phyloP scores from a whole-genome alignment of 768 basidiomycete genomes.

The Pleurotus djamor region DNA sequence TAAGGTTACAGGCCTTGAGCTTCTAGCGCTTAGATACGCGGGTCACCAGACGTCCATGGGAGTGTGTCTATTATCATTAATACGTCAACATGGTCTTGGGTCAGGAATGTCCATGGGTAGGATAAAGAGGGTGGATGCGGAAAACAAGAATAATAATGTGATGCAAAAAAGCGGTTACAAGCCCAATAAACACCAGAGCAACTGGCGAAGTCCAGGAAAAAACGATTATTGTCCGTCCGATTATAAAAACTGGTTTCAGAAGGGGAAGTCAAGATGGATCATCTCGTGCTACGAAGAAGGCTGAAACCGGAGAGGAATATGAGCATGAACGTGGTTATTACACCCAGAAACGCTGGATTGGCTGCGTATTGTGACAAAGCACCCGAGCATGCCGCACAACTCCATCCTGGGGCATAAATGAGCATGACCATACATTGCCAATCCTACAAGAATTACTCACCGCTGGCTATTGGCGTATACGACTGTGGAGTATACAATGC shows the following conservation, averaged over 20 bases:
- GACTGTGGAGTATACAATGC: slow-evolving; percentile 78
- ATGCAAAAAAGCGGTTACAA: neutral
- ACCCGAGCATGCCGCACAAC: slow-evolving; percentile 46
- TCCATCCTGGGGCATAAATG: slow-evolving; percentile 43
- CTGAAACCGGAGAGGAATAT: slow-evolving; percentile 67
- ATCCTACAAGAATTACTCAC: slow-evolving; percentile 21
- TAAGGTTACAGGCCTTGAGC: neutral
- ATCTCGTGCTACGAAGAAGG: slow-evolving; percentile 35
- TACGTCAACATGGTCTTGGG: neutral
- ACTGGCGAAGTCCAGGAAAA: neutral
- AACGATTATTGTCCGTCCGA: neutral
- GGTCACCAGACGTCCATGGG: neutral
- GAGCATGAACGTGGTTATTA: slow-evolving; percentile 56
- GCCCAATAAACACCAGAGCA: neutral
- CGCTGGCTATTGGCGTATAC: slow-evolving; percentile 65
- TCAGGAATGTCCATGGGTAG: neutral
- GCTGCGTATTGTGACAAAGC: slow-evolving; percentile 30
- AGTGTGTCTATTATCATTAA: slow-evolving; percentile 1
- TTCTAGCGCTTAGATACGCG: too few relatives aligned
- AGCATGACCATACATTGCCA: neutral
- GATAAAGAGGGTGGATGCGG: neutral
- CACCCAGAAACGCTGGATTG: slow-evolving; percentile 54
- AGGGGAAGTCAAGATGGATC: neutral
- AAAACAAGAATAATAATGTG: neutral
- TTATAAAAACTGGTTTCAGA: neutral